A percentile compares a stretch with the other conserved stretches of the same genome.
Evolutionary conservation across 1,284 basidiomycete species (phyloP).

Genomic region (Neonothopanus nambi): DNA sequence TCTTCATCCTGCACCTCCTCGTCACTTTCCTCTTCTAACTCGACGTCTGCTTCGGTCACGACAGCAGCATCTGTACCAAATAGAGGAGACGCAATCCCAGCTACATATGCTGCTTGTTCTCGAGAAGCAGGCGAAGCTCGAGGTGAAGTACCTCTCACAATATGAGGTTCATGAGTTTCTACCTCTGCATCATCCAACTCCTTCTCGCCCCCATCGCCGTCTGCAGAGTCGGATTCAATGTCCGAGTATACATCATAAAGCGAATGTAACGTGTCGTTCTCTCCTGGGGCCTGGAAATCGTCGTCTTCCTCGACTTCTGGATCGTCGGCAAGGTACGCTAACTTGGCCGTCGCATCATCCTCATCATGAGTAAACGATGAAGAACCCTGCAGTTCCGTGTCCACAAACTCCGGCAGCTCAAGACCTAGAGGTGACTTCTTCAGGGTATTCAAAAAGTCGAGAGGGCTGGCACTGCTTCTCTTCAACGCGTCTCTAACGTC

Average conservation of each 20-base stretch:
- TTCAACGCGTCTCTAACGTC: constrained; percentile 7
- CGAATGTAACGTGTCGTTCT: constrained; percentile 41
- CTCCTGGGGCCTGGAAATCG: constrained; percentile 21
- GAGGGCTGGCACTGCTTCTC: neutral
- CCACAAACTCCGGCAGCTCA: neutral
- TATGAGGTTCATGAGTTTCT: neutral
- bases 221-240: constrained; percentile 16
- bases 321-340: constrained; percentile 36
- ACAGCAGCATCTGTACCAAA: neutral
- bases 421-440: neutral
- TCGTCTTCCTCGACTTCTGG: constrained; percentile 5
- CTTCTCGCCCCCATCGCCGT: constrained; percentile 15
- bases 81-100: too few species aligned
- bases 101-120: too few species aligned
- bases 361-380: constrained; percentile 14
- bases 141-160: neutral
- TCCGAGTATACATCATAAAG: constrained; percentile 44
- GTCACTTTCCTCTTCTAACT: neutral
- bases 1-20: neutral
- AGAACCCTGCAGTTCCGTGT: neutral
- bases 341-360: constrained; percentile 31
- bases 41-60: too few species aligned
- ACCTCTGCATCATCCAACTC: neutral
- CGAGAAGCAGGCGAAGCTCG: neutral
- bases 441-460: neutral